phyloP scores from a whole-genome alignment of 495 filamentous ascomycete genomes.

The Delitschia confertaspora region DNA sequence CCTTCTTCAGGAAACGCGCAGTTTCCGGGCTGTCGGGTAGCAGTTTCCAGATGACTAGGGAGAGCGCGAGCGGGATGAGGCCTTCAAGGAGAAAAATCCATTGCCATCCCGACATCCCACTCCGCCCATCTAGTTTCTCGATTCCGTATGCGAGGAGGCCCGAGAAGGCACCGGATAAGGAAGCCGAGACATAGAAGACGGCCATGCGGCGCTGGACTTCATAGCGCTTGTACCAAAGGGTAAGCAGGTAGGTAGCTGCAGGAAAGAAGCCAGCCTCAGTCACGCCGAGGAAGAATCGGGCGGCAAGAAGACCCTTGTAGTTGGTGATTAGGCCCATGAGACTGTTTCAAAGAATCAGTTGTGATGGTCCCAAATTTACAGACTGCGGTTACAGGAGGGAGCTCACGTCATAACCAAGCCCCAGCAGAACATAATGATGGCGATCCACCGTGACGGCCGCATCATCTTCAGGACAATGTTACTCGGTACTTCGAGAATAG shows the following conservation, averaged over 20 bases:
- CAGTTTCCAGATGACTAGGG: conserved; percentile 29
- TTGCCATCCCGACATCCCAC: conserved; percentile 25
- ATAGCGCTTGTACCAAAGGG: conserved; percentile 32
- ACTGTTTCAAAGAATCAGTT: too few relatives aligned
- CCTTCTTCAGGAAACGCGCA: conserved; percentile 21
- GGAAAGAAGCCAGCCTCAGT: conserved; percentile 35
- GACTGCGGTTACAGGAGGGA: background rate
- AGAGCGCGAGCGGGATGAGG: conserved; percentile 23
- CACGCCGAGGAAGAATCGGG: conserved; percentile 28
- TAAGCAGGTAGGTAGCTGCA: conserved; percentile 32
- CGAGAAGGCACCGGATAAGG: conserved; percentile 33
- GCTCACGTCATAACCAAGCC: conserved; percentile 49
- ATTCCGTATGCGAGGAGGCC: conserved; percentile 35
- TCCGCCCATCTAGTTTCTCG: conserved; percentile 20
- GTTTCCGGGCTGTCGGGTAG: conserved; percentile 34
- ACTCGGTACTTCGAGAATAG: conserved; percentile 27
- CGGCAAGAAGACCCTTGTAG: conserved; percentile 22
- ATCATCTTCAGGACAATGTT: conserved; percentile 29
- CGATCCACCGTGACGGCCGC: conserved; percentile 16
- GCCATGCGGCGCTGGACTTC: conserved; percentile 36
- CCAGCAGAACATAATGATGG: conserved; percentile 29
- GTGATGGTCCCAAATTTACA: conserved; percentile 38
- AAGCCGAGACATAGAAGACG: conserved; percentile 30
- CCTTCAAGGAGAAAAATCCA: conserved; percentile 29
- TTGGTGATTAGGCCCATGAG: conserved; percentile 27